A percentile compares a stretch with the other conserved stretches of the same genome.
Conservation (phyloP, 768 basidiomycete genomes). For the Suillus discolor region DNA sequence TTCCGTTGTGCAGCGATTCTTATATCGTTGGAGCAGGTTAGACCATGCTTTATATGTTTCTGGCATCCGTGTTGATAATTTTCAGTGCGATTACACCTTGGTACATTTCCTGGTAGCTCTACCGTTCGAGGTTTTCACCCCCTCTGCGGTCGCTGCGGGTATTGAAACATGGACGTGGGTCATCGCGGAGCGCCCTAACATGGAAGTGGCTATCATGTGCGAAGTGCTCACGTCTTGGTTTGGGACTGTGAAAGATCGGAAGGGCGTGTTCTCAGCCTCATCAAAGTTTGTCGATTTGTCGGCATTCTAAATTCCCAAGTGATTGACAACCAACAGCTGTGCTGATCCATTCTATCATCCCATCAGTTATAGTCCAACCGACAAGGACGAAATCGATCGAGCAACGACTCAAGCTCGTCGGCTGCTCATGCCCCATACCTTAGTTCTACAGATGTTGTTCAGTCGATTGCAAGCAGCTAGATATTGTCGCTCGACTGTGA, state of each 20-base stretch:
- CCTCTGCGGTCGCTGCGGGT: slow-evolving; percentile 81
- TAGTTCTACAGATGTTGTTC: slow-evolving; percentile 85
- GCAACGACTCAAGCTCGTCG: slow-evolving; percentile 69
- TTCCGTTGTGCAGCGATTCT: slow-evolving; percentile 86
- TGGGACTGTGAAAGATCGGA: slow-evolving; percentile 71
- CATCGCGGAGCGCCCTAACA: slow-evolving; percentile 78
- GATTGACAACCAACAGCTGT: slow-evolving; percentile 52
- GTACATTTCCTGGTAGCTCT: slow-evolving; percentile 85
- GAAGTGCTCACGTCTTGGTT: slow-evolving; percentile 91
- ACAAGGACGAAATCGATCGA: slow-evolving; percentile 81
- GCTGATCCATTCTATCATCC: slow-evolving; percentile 87
- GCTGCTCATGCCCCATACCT: slow-evolving; percentile 78
- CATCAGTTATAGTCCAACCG: slow-evolving; percentile 87
- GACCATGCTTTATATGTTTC: slow-evolving; percentile 3
- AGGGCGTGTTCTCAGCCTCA: slow-evolving; percentile 80
- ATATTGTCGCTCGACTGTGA: slow-evolving; percentile 81
- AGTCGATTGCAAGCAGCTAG: slow-evolving; percentile 94
- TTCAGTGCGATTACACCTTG: slow-evolving; percentile 81
- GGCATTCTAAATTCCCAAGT: slow-evolving; percentile 1
- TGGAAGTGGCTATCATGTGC: slow-evolving; percentile 82
- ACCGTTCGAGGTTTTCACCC: slow-evolving; percentile 89
- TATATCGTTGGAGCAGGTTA: slow-evolving; percentile 67
- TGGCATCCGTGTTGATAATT: neutral
- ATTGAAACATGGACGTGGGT: slow-evolving; percentile 98
- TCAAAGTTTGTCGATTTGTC: slow-evolving; percentile 66